A percentile compares a stretch with the other conserved stretches of the same genome.
Evolutionary conservation across 169 alveolate genomes (phyloP).

Genomic region (Eimeria acervulina): DNA sequence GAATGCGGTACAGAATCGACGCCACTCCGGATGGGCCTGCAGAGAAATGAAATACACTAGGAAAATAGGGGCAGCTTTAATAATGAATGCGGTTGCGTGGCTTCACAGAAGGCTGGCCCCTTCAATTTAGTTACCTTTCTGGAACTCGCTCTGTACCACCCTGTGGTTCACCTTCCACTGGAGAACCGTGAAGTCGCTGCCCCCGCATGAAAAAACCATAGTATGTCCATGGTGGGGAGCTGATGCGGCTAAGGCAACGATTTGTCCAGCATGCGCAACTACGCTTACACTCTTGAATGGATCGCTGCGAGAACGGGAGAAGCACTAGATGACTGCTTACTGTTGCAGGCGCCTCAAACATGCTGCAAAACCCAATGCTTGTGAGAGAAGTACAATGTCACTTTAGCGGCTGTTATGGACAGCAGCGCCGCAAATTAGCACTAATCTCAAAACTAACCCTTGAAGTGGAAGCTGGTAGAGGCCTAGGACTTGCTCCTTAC

Average conservation of each 20-base stretch:
- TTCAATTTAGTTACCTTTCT: neutral
- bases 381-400: neutral
- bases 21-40: constrained; percentile 54
- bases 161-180: constrained; percentile 93
- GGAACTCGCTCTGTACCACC: constrained; percentile 24
- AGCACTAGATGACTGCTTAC: neutral
- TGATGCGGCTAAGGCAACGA: constrained; percentile 50
- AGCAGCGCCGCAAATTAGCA: neutral
- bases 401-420: neutral
- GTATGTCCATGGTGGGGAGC: constrained; percentile 85
- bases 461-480: constrained; percentile 48
- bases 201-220: constrained; percentile 94
- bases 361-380: neutral
- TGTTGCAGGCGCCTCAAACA: neutral
- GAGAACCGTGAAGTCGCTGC: constrained; percentile 92
- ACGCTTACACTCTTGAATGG: constrained; percentile 46
- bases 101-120: neutral
- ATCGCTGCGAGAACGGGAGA: neutral
- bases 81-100: neutral
- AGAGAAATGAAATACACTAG: neutral
- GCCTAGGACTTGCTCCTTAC: constrained; percentile 62
- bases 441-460: constrained; percentile 13
- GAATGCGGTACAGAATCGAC: constrained; percentile 28
- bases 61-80: neutral
- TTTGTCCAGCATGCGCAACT: constrained; percentile 63